Percentiles rank a stretch among this genome's conserved stretches.
These are phyloP conservation scores for Letharia lupina DNA, from an alignment of 495 filamentous ascomycete species.

Conservation along the genomic window DNA sequence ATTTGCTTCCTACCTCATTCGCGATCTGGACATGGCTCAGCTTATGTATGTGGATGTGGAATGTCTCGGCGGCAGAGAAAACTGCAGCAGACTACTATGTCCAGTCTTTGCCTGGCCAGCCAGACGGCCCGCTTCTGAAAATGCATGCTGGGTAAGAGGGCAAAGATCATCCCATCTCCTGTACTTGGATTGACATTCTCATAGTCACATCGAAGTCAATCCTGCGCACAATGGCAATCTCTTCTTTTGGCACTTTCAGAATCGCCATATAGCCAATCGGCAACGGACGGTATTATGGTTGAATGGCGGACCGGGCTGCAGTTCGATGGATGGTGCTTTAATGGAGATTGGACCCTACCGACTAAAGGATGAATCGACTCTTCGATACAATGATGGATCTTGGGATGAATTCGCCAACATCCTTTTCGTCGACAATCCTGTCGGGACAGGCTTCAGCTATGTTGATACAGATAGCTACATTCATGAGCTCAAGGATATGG, in stretches of 20 bases:
- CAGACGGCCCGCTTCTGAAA: slow-evolving; percentile 71
- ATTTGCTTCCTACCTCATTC: not conserved
- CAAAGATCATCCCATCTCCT: slow-evolving; percentile 6
- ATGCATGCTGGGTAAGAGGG: slow-evolving; percentile 91
- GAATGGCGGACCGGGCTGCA: slow-evolving; percentile 93
- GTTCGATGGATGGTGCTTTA: slow-evolving; percentile 90
- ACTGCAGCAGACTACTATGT: slow-evolving; percentile 86
- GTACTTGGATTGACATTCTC: slow-evolving; percentile 28
- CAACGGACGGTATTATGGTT: slow-evolving; percentile 94
- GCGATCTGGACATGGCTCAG: slow-evolving; percentile 8
- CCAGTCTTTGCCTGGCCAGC: slow-evolving; percentile 72
- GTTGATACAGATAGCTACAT: slow-evolving; percentile 80
- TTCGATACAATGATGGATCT: slow-evolving; percentile 78
- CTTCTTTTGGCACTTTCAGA: slow-evolving; percentile 98
- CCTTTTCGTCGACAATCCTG: slow-evolving; percentile 92
- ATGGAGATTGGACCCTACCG: slow-evolving; percentile 97
- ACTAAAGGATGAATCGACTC: slow-evolving; percentile 62
- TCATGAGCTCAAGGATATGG: slow-evolving; percentile 81
- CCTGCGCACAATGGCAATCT: slow-evolving; percentile 78
- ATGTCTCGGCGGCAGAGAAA: slow-evolving; percentile 35
- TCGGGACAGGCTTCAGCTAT: slow-evolving; percentile 94
- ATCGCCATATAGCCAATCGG: slow-evolving; percentile 85
- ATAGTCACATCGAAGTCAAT: slow-evolving; percentile 84
- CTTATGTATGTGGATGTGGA: slow-evolving; percentile 10
- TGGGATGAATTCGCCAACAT: slow-evolving; percentile 98